Evolutionary conservation across 2,329 filamentous ascomycete genomes (phyloP).

Genomic region (Blastomyces silverae): DNA sequence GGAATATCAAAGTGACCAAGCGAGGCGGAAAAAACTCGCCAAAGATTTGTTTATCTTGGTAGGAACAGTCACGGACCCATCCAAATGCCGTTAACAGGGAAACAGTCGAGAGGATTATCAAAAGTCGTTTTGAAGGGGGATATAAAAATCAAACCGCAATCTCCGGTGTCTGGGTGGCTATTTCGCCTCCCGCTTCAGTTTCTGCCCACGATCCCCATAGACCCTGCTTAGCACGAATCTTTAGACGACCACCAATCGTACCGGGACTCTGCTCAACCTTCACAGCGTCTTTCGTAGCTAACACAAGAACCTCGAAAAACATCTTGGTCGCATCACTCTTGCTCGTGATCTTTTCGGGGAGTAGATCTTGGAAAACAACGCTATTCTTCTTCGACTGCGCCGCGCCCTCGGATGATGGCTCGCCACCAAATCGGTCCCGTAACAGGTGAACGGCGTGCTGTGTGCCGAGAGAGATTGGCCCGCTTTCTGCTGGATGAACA

Average conservation of each 20-base stretch:
- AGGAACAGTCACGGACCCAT: too few species aligned
- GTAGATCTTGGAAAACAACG: conserved; percentile 83
- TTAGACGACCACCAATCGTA: conserved; percentile 68
- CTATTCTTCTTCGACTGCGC: conserved; percentile 66
- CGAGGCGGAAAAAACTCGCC: too few species aligned
- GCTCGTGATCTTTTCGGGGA: conserved; percentile 72
- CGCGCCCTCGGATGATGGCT: conserved; percentile 57
- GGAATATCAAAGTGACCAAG: too few species aligned
- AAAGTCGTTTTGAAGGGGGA: not conserved
- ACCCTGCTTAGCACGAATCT: conserved; percentile 84
- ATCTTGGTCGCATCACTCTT: conserved; percentile 95
- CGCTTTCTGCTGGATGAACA: conserved; percentile 72
- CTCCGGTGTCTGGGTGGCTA: conserved; percentile 33
- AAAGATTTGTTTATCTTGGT: too few species aligned
- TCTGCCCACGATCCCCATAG: conserved; percentile 98
- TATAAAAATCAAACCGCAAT: conserved; percentile 19
- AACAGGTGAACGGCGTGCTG: conserved; percentile 94
- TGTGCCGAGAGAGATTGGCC: conserved; percentile 81
- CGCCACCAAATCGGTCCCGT: conserved; percentile 70
- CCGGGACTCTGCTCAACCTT: conserved; percentile 81
- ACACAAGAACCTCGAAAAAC: conserved; percentile 95
- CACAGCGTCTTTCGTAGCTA: conserved; percentile 96
- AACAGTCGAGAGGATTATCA: too few species aligned
- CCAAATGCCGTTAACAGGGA: too few species aligned
- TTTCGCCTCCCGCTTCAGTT: conserved; percentile 47